phyloP scores from a whole-genome alignment of 257 asterid species.

The Pogostemon cablin region DNA sequence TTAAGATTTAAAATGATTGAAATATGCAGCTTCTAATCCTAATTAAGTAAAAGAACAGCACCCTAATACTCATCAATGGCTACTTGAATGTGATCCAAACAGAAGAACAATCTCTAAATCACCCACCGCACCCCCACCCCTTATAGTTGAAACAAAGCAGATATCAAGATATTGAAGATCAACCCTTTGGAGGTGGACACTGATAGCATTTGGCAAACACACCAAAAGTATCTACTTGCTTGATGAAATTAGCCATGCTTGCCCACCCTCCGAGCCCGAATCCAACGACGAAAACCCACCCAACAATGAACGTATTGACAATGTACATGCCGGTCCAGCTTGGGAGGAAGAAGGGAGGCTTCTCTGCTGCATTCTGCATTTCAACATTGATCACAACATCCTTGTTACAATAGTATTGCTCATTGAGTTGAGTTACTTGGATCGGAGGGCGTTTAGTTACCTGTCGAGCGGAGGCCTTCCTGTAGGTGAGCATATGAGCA shows the following conservation, averaged over 20 bases:
- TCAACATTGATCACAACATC: background rate
- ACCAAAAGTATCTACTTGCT: conserved; percentile 43
- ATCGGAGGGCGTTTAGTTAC: conserved; percentile 13
- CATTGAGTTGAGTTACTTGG: no score
- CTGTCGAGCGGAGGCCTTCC: conserved; percentile 44
- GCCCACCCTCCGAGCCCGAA: conserved; percentile 45
- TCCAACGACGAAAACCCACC: conserved; percentile 39
- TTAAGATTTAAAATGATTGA: no score
- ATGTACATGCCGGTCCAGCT: conserved; percentile 45
- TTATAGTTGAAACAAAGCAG: no score
- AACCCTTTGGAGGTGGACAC: conserved; percentile 25
- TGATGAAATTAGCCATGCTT: conserved; percentile 43
- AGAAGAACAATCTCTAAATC: no score
- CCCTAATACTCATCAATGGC: no score
- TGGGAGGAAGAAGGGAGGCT: conserved; percentile 38
- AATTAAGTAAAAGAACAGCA: no score
- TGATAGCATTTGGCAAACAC: conserved; percentile 45
- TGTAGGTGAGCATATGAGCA: conserved; percentile 50
- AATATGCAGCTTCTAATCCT: no score
- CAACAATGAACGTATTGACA: conserved; percentile 31
- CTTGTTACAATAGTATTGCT: no score
- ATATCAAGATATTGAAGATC: no score
- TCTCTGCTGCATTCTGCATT: conserved; percentile 46
- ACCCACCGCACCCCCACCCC: no score
- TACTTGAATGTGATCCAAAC: no score